Conservation (phyloP, 495 filamentous ascomycete genomes). For the Lophium mytilinum region DNA sequence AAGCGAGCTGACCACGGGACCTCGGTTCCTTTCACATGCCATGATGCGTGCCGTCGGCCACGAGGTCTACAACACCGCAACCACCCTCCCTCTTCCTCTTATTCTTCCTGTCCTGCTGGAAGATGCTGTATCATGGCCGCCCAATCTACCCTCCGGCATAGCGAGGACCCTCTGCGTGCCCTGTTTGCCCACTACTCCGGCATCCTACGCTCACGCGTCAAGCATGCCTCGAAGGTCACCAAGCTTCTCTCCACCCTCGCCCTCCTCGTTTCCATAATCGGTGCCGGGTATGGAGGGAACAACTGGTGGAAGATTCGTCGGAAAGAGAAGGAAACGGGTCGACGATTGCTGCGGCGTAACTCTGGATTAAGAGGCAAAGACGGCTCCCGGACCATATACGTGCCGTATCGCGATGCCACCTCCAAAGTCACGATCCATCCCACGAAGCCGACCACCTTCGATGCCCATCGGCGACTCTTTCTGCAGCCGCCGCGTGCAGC, state of each 20-base stretch:
- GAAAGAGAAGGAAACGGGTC: conserved; percentile 70
- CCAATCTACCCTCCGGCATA: conserved; percentile 72
- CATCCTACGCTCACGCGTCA: conserved; percentile 51
- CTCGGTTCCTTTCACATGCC: too few species aligned
- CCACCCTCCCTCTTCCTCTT: background rate
- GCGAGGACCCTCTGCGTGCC: conserved; percentile 59
- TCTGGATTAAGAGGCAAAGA: conserved; percentile 89
- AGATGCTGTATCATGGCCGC: conserved; percentile 54
- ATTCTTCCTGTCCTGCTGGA: background rate
- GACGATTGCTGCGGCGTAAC: conserved; percentile 75
- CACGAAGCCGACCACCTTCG: conserved; percentile 91
- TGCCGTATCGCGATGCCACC: conserved; percentile 76
- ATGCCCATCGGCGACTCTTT: conserved; percentile 90
- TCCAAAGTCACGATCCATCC: conserved; percentile 85
- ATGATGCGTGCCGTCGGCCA: too few species aligned
- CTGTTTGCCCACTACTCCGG: conserved; percentile 60
- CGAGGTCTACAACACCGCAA: too few species aligned
- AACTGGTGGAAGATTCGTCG: conserved; percentile 61
- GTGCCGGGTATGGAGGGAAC: conserved; percentile 64
- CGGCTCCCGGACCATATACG: conserved; percentile 87
- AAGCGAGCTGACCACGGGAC: too few species aligned
- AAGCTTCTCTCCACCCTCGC: conserved; percentile 66
- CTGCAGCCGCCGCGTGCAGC: conserved; percentile 79
- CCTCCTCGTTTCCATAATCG: conserved; percentile 67
- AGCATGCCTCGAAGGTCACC: conserved; percentile 55